phyloP scores from a whole-genome alignment of 305 asterid genomes.

The Rubia tinctorum region DNA sequence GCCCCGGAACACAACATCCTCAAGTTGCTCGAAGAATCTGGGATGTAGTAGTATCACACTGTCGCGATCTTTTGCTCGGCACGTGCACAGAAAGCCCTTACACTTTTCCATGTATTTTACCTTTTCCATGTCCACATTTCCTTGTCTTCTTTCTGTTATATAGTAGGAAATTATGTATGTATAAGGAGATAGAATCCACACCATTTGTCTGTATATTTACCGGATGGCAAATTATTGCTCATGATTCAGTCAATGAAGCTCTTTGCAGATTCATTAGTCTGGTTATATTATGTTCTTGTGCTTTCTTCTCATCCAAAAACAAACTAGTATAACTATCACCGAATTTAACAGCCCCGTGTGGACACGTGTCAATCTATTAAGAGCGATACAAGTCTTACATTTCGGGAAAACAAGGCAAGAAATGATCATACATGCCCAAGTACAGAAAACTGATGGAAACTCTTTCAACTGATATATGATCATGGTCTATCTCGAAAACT shows the following conservation, averaged over 20 bases:
- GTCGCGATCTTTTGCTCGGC: constrained; percentile 1
- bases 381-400: neutral
- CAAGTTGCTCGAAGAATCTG: constrained; percentile 76
- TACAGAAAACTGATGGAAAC: neutral
- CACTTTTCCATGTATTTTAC: neutral
- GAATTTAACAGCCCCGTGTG: neutral
- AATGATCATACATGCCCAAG: neutral
- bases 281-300: neutral
- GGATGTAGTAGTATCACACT: constrained; percentile 23
- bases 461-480: neutral
- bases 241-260: neutral
- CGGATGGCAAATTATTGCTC: neutral
- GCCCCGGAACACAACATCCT: constrained; percentile 78
- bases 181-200: neutral
- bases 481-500: neutral
- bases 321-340: neutral
- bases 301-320: neutral
- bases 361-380: no score
- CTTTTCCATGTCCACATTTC: neutral
- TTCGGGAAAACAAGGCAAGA: neutral
- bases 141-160: neutral
- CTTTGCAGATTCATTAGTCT: neutral
- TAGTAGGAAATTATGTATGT: neutral
- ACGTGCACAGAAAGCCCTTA: neutral
- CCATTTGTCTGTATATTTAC: constrained; percentile 10